Evolutionary conservation across 345 rosid species (phyloP), one percentile per base, ranked within the genome.

Genomic region (Mallotus nudiflorus): DNA sequence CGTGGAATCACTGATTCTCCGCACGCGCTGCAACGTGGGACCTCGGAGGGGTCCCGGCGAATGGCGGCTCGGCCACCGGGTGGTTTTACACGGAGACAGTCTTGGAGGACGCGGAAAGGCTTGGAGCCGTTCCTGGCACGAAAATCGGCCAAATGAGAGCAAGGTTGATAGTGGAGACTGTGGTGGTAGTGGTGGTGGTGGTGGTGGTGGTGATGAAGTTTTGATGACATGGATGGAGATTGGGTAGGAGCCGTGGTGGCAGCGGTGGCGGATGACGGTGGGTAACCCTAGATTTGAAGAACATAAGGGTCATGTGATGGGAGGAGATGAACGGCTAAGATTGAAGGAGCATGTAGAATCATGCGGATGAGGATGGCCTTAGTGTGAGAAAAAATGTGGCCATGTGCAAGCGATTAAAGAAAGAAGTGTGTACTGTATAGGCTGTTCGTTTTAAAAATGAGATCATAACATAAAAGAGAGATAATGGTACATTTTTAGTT

Each of bases 71-170:
- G 81, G 73, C 87, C 86, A 19, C 86, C 84, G 15, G 86, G 85
- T 8, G 85, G 89, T 69, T 82, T 87, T 67, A 82, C 71, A n/a
- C 84, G 88, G 70, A 88, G 85, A 74, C 89, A 84, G 50, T 70
- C 84, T 60, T 85, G 85, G 56, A 88, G 80, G 53, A 77, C 79
- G 22, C 83, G 84, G 76, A 88, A 85, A n/a, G 87, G 85, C 49
- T 81, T 78, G 72, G 81, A 58, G 49, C 85, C 85, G 72, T 81
- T 73, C 14, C 81, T 82, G 72, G 75, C 53, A 31, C 82, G 86
- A 78, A 85, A 88, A 16, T 81, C 86, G 64, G 81, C 67, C 37
- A 88, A 76, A 73, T 88, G 92, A 68, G 87, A 77, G 67, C 92
- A 88, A 5, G 82, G 64, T 18, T n/a, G n/a, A n/a, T n/a, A n/a